Percentiles rank a stretch among this genome's conserved stretches.
These are phyloP conservation scores for Kluyveromyces wickerhamii DNA, from an alignment of 805 yeast genomes.

Conservation along the genomic window DNA sequence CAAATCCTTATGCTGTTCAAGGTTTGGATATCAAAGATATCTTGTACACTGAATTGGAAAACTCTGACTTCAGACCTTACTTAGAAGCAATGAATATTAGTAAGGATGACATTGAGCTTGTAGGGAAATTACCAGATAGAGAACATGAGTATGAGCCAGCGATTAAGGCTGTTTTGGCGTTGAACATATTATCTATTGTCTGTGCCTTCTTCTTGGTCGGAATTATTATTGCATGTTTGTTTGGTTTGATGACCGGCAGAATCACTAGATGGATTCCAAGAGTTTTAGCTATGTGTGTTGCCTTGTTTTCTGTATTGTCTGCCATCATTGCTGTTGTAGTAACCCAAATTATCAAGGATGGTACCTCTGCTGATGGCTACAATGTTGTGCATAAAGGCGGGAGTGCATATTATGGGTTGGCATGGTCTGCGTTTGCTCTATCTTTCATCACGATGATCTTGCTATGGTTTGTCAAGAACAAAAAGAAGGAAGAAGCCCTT, in stretches of 20 bases:
- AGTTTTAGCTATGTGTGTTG: conserved; percentile 10
- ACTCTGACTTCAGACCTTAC: conserved; percentile 27
- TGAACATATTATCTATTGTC: conserved; percentile 21
- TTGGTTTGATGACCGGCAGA: conserved; percentile 5
- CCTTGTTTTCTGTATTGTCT: conserved; percentile 23
- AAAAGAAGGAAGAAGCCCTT: conserved; percentile 2
- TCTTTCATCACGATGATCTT: conserved; percentile 16
- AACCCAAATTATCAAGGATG: conserved; percentile 25
- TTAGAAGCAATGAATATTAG: conserved; percentile 21
- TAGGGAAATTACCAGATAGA: conserved; percentile 24
- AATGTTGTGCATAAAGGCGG: conserved; percentile 21
- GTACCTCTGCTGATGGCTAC: conserved; percentile 25
- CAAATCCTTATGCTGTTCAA: conserved; percentile 27
- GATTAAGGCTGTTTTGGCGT: conserved; percentile 25
- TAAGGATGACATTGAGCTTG: conserved; percentile 22
- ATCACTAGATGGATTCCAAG: conserved; percentile 2
- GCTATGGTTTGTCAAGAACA: conserved; percentile 6
- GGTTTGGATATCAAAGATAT: conserved; percentile 26
- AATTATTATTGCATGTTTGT: conserved; percentile 7
- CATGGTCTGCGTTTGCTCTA: conserved; percentile 26
- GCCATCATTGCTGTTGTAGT: conserved; percentile 24
- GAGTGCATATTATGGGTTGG: conserved; percentile 21
- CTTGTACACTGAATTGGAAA: conserved; percentile 22
- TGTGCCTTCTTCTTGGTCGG: conserved; percentile 17
- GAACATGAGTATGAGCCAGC: conserved; percentile 29